These are phyloP conservation scores for Ascobolus immersus DNA, from an alignment of 495 filamentous ascomycete species.

Conservation along the genomic window DNA sequence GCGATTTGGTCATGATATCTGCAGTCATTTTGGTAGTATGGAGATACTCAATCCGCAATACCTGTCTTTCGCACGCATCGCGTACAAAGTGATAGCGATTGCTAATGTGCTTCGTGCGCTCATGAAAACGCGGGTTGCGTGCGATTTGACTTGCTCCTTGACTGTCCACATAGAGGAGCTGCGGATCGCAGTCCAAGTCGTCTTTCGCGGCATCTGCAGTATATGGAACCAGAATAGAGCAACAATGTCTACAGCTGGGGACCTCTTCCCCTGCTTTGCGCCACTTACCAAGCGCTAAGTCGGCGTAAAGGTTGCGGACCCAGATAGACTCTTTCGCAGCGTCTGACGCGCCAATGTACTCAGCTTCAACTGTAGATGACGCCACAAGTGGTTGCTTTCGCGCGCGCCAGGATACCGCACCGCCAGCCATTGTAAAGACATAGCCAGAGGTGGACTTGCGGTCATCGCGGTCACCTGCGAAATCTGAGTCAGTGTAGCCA, in stretches of 20 bases:
- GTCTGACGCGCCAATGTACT: conserved; percentile 5
- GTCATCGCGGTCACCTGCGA: conserved; percentile 2
- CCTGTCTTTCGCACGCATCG: conserved; percentile 1
- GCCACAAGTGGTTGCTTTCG: conserved; percentile 7
- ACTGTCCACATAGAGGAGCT: conserved; percentile 5
- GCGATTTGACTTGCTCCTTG: conserved; percentile 5
- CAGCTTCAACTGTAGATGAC: conserved; percentile 2
- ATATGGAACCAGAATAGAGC: too few relatives aligned
- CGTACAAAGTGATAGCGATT: conserved; percentile 9
- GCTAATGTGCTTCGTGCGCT: conserved; percentile 10
- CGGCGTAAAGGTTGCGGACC: neutral
- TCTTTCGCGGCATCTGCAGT: too few relatives aligned
- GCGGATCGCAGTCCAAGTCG: too few relatives aligned
- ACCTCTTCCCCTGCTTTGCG: too few relatives aligned
- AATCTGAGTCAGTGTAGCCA: conserved; percentile 5
- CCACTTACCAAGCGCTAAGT: conserved; percentile 1
- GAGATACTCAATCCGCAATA: conserved; percentile 1
- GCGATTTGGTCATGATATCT: conserved; percentile 12
- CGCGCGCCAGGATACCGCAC: conserved; percentile 6
- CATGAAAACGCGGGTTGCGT: conserved; percentile 6
- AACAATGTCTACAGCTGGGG: too few relatives aligned
- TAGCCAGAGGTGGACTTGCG: conserved; percentile 7
- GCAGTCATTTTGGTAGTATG: conserved; percentile 7
- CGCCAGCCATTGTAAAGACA: conserved; percentile 5
- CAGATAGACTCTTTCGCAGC: conserved; percentile 4